Evolutionary conservation across 768 basidiomycete genomes (phyloP).

Genomic region (Boletus sensibilis): DNA sequence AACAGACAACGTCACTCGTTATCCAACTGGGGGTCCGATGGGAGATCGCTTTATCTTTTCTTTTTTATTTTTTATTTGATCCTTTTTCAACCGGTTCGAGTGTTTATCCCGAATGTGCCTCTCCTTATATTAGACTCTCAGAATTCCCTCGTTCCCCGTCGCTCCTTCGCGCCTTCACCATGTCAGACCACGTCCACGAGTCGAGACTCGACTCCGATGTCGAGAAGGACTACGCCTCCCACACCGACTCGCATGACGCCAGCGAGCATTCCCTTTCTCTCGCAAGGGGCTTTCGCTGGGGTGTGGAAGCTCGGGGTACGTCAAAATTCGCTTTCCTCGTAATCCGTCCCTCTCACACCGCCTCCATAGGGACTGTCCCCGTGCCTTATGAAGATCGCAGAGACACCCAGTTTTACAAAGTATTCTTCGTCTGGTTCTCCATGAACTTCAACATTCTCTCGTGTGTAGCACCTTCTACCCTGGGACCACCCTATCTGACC

Average conservation of each 20-base stretch:
- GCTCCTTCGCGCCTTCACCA: conserved; percentile 13
- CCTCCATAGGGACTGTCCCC: conserved; percentile 48
- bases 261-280: not conserved
- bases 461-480: conserved; percentile 28
- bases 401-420: conserved; percentile 59
- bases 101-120: conserved; percentile 7
- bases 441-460: conserved; percentile 65
- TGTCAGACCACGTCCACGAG: conserved; percentile 24
- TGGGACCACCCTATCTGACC: not conserved
- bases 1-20: conserved; percentile 3
- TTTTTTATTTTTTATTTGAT: not conserved
- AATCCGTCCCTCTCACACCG: not conserved
- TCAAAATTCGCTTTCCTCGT: not conserved
- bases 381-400: conserved; percentile 47
- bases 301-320: conserved; percentile 33
- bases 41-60: not conserved
- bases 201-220: conserved; percentile 24
- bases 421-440: conserved; percentile 75
- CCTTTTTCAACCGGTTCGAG: not conserved
- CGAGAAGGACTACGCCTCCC: conserved; percentile 30
- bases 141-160: not conserved
- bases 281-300: conserved; percentile 29
- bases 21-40: not conserved
- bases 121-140: conserved; percentile 13
- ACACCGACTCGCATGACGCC: conserved; percentile 10